phyloP scores from a whole-genome alignment of 805 yeast genomes.

The Metschnikowia vanudenii region DNA sequence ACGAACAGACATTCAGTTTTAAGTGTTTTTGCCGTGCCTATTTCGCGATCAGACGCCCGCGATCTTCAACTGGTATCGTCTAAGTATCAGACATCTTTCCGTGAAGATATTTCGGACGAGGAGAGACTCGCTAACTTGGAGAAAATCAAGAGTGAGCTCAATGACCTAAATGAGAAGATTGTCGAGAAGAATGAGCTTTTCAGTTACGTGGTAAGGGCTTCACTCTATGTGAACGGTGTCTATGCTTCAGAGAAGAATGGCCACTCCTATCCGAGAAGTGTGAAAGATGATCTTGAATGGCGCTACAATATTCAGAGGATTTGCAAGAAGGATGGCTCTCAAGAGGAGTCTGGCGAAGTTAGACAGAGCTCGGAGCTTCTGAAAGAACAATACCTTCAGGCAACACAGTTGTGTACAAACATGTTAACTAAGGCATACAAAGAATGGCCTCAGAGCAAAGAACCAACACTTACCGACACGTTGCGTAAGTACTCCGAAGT shows the following conservation, averaged over 20 bases:
- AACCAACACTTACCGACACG: constrained; percentile 11
- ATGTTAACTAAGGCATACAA: constrained; percentile 16
- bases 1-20: constrained; percentile 15
- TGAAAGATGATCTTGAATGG: constrained; percentile 24
- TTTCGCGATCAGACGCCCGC: constrained; percentile 22
- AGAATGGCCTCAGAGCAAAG: constrained; percentile 6
- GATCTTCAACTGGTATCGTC: constrained; percentile 27
- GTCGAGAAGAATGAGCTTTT: constrained; percentile 20
- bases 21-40: constrained; percentile 32
- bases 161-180: constrained; percentile 25
- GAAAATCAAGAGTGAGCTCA: constrained; percentile 26
- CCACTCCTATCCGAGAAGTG: constrained; percentile 27
- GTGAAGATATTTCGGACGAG: constrained; percentile 24
- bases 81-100: constrained; percentile 32
- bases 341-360: background rate
- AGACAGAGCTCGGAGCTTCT: constrained; percentile 3
- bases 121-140: constrained; percentile 25
- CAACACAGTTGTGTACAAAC: constrained; percentile 12
- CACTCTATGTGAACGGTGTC: constrained; percentile 20
- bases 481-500: constrained; percentile 27
- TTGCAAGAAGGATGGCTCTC: background rate
- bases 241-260: constrained; percentile 6
- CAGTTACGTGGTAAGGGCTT: constrained; percentile 25
- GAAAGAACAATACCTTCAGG: constrained; percentile 14
- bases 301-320: constrained; percentile 21